Evolutionary conservation across 2,329 filamentous ascomycete genomes (phyloP), one percentile per base, ranked within the genome.

Genomic region (Cordyceps fumosorosea): DNA sequence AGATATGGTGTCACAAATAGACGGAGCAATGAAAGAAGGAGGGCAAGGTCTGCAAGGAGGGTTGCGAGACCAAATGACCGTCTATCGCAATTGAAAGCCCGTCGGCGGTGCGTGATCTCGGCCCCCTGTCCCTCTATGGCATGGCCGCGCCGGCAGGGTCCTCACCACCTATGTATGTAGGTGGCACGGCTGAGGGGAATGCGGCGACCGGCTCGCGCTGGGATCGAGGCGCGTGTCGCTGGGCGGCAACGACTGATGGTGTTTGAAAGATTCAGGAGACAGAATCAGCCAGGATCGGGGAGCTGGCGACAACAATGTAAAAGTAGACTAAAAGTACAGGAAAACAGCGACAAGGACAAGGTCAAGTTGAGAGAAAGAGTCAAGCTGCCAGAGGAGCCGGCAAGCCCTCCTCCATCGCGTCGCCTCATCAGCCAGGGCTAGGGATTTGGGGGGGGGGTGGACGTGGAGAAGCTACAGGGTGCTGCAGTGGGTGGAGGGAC

Each of bases 121-220:
- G 18, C 52, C 45, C 34, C 45, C 50, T 47, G 53, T 51, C 59
- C 34, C n/a, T 45, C 48, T 52, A 60, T 53, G 37, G 57, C 48
- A 60, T 60, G 34, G 34, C 48, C 26, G 45, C 34, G 47, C 24
- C 3, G 22, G 57, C 48, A 60, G 48, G 50, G 26, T 53, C 26
- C 57, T 53, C 32, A 16, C 32, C 34, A 47, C 8, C 29, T 29
- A 29, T 29, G 29, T 29, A 29, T 29, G 24, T 18, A 12, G 47
- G 12, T 58, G 14, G 32, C 20, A 22, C 40, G 45, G 32, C n/a
- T 18, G 22, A n/a, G 22, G 34, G 44, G 48, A 59, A 42, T 60
- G 24, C 57, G 47, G 56, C 22, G 48, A 45, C 8, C 10, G 40
- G 48, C 22, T 20, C 47, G 22, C 18, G 47, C 45, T 45, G 48